Percentiles rank a stretch among this genome's conserved stretches.
Conservation (phyloP, 208 protist genomes). For the Endotrypanum monterogeii region DNA sequence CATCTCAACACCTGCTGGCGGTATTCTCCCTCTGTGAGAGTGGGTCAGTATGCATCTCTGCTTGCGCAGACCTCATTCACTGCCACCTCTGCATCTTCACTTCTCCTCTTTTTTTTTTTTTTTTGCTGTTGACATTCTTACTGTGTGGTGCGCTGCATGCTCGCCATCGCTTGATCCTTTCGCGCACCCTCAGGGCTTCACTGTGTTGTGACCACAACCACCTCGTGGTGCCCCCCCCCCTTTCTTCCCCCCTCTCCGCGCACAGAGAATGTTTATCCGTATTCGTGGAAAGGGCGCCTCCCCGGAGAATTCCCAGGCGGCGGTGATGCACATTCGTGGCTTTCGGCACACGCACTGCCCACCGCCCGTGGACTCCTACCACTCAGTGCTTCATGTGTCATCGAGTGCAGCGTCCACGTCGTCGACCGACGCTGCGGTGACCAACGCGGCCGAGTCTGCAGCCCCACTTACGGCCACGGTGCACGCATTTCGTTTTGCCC, state of each 20-base stretch:
- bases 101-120: too few relatives aligned
- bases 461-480: not conserved
- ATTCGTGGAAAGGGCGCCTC: conserved; percentile 78
- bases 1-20: too few relatives aligned
- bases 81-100: too few relatives aligned
- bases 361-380: conserved; percentile 26
- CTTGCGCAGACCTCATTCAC: too few relatives aligned
- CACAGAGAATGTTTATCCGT: conserved; percentile 65
- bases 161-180: too few relatives aligned
- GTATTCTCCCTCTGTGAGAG: too few relatives aligned
- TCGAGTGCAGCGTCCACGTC: not conserved
- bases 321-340: conserved; percentile 72
- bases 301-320: conserved; percentile 86
- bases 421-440: not conserved
- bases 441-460: not conserved
- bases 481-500: conserved; percentile 43
- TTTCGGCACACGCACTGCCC: conserved; percentile 64
- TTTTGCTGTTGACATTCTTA: too few relatives aligned
- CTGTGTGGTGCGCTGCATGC: too few relatives aligned
- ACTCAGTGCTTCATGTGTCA: conserved; percentile 1
- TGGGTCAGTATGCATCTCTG: too few relatives aligned
- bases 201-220: not conserved
- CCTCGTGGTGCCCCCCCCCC: not conserved
- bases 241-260: not conserved
- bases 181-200: too few relatives aligned